A percentile compares a stretch with the other conserved stretches of the same genome.
These are phyloP conservation scores for Chaetomium tenue DNA, from an alignment of 495 filamentous ascomycete genomes.

Conservation along the genomic window DNA sequence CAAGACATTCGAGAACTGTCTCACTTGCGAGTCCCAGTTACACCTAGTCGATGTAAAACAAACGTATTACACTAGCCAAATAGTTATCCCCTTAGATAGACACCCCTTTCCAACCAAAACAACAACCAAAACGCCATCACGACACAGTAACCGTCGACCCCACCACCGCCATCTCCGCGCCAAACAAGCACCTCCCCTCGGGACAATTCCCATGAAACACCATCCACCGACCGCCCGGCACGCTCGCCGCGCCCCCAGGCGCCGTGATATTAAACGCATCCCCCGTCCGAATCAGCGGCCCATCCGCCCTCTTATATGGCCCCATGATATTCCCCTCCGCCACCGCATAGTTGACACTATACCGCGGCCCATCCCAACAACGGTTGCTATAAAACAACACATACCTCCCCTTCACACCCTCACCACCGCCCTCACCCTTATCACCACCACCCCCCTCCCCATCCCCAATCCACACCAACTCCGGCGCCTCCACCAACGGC, in stretches of 20 bases:
- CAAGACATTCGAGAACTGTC: too few species aligned
- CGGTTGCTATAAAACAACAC: conserved; percentile 63
- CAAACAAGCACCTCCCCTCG: conserved; percentile 41
- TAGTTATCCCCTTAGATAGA: not conserved
- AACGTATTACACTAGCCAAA: too few species aligned
- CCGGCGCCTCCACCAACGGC: conserved; percentile 56
- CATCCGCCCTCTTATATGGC: conserved; percentile 44
- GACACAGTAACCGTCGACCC: conserved; percentile 8
- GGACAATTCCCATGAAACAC: conserved; percentile 55
- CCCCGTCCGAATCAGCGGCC: conserved; percentile 41
- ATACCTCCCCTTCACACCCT: conserved; percentile 43
- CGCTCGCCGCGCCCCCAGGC: conserved; percentile 54
- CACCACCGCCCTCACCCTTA: conserved; percentile 37
- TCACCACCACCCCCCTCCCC: not conserved
- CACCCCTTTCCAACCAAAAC: not conserved
- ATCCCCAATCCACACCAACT: conserved; percentile 39
- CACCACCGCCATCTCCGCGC: conserved; percentile 22
- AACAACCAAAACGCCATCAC: conserved; percentile 4
- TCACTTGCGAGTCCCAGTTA: too few species aligned
- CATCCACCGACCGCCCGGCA: conserved; percentile 46
- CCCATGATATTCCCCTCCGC: conserved; percentile 44
- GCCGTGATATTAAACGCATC: conserved; percentile 44
- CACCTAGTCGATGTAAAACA: too few species aligned
- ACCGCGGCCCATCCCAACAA: conserved; percentile 52
- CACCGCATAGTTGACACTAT: conserved; percentile 55